Evolutionary conservation across 2,329 filamentous ascomycete species (phyloP), one percentile per base, ranked within the genome.

Genomic region (Lithohypha guttulata): DNA sequence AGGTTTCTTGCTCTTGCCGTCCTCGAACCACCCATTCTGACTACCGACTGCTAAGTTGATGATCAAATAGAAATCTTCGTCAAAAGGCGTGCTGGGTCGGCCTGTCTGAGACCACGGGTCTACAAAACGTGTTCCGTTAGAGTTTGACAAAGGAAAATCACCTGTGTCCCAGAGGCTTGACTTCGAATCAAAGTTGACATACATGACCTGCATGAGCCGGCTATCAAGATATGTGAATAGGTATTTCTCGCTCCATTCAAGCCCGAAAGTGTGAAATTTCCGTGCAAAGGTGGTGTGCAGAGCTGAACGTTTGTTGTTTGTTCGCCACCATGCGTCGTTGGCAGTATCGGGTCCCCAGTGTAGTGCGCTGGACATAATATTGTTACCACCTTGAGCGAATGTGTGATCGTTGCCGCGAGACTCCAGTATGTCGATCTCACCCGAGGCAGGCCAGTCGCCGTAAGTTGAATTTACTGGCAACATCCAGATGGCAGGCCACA

Each of bases 381-480:
- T 60, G 21, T 63, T 59, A 11, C 68, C 66, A 25, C 57, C 58
- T 15, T 58, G 52, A 25, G 51, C 39, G 47, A 66, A 65, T 19
- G 49, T 49, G 17, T 53, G 52, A 20, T 55, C 52, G 46, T 73
- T 72, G 31, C 70, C 70, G 20, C 68, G 58, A 21, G 59, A 56
- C 53, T 71, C 68, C 45, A 62, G 59, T 28, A 73, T 68, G 52
- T 74, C 70, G 39, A 73, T 73, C 50, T 73, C 70, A 17, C 70
- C 70, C 42, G 62, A 66, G 18, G 56, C 53, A 6, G 70, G 70
- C 70, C 70, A 74, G 7, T 49, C 47, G 20, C 70, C 70, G 47
- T 73, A 73, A 3, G 56, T 58, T 10, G 55, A 56, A 28, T 64
- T 54, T 45, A 63, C 59, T 4, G 69, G 69, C 63, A 71, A 66